Percentiles rank a stretch among this genome's conserved stretches.
Conservation (phyloP, 2,329 filamentous ascomycete species). For the Penicillium brasilianum region DNA sequence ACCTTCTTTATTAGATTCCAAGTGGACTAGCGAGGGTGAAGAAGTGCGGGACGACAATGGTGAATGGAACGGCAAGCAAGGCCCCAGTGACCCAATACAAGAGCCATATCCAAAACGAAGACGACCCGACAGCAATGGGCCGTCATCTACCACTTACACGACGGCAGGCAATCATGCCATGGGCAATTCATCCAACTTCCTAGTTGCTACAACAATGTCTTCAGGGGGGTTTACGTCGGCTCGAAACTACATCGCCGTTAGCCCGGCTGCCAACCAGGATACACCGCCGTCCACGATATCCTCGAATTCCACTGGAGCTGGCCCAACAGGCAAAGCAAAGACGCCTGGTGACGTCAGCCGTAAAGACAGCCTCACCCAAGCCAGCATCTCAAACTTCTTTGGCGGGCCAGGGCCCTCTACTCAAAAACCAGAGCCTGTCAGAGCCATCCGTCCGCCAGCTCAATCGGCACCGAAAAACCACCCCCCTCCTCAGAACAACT, state of each 20-base stretch:
- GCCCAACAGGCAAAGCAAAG: slow-evolving; percentile 36
- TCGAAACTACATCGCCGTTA: slow-evolving; percentile 56
- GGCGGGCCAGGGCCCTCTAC: slow-evolving; percentile 28
- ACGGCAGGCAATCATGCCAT: slow-evolving; percentile 64
- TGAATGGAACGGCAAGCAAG: slow-evolving; percentile 45
- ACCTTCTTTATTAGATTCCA: slow-evolving; percentile 65
- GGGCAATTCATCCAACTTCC: slow-evolving; percentile 54
- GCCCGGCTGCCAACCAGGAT: slow-evolving; percentile 37
- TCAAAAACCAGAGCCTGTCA: slow-evolving; percentile 21
- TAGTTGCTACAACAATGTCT: slow-evolving; percentile 47
- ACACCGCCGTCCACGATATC: slow-evolving; percentile 28
- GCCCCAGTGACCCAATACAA: slow-evolving; percentile 21
- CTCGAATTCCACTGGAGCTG: slow-evolving; percentile 11
- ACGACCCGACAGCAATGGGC: slow-evolving; percentile 32
- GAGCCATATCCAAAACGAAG: slow-evolving; percentile 37
- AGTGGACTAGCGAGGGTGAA: slow-evolving; percentile 69
- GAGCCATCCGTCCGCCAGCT: slow-evolving; percentile 13
- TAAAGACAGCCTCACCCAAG: slow-evolving; percentile 54
- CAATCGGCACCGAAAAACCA: slow-evolving; percentile 21
- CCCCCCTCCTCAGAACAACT: slow-evolving; percentile 11
- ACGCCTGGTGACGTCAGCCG: slow-evolving; percentile 36
- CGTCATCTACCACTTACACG: slow-evolving; percentile 38
- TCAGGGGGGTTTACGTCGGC: slow-evolving; percentile 69
- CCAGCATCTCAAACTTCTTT: slow-evolving; percentile 60
- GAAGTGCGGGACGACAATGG: slow-evolving; percentile 43